A percentile compares a stretch with the other conserved stretches of the same genome.
These are phyloP conservation scores for Endogone sp. DNA, from an alignment of 192 early-diverging fungal genomes.

Conservation along the genomic window DNA sequence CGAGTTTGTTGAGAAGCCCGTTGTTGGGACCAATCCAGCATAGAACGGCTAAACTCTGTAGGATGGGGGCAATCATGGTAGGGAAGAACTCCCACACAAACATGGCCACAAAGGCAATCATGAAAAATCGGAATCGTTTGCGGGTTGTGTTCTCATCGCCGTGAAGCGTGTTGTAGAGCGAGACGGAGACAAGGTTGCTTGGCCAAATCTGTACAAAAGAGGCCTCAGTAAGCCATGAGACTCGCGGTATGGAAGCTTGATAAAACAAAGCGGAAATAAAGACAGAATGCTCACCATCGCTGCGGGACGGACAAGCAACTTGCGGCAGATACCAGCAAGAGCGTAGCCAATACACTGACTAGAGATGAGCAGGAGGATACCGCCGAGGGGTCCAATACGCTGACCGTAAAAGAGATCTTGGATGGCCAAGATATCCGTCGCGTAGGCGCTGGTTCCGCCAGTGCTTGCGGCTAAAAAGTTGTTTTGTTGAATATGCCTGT, in stretches of 20 bases:
- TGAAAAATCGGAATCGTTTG: conserved; percentile 35
- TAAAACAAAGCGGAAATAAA: not conserved
- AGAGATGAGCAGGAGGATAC: conserved; percentile 64
- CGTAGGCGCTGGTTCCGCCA: conserved; percentile 24
- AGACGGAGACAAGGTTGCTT: conserved; percentile 49
- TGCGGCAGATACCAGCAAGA: conserved; percentile 34
- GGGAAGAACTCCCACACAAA: conserved; percentile 62
- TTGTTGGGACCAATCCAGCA: conserved; percentile 35
- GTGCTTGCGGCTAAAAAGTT: not conserved
- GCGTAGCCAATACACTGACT: conserved; percentile 52
- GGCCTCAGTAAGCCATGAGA: not conserved
- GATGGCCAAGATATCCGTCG: conserved; percentile 27
- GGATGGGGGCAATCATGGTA: conserved; percentile 61
- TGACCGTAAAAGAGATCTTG: conserved; percentile 42
- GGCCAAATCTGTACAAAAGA: conserved; percentile 16
- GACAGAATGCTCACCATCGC: conserved; percentile 24
- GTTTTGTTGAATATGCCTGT: too few species aligned
- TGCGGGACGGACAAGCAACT: conserved; percentile 41
- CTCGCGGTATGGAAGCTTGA: not conserved
- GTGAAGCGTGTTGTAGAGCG: conserved; percentile 43
- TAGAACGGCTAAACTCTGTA: conserved; percentile 60
- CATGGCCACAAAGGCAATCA: conserved; percentile 30
- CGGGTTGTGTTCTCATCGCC: conserved; percentile 20
- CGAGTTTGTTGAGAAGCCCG: conserved; percentile 28
- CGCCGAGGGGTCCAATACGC: conserved; percentile 57